Evolutionary conservation across 2,329 filamentous ascomycete genomes (phyloP).

Genomic region (Fusarium secorum): DNA sequence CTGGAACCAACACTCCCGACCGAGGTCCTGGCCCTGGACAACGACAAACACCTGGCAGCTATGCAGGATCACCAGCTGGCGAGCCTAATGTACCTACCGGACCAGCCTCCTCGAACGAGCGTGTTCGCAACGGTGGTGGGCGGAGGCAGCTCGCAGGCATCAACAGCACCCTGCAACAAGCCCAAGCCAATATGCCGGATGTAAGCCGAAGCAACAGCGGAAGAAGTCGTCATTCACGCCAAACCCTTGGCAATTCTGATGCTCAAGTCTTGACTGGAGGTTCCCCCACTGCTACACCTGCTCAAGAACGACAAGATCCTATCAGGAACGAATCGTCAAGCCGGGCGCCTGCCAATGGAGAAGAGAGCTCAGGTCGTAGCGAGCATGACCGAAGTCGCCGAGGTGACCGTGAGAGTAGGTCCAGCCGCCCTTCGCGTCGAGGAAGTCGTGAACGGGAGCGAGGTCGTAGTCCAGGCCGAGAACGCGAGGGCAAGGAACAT

Average conservation of each 20-base stretch:
- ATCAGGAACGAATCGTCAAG: constrained; percentile 50
- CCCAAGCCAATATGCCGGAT: constrained; percentile 54
- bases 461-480: constrained; percentile 58
- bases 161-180: constrained; percentile 64
- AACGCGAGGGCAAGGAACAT: constrained; percentile 56
- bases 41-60: constrained; percentile 37
- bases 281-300: constrained; percentile 58
- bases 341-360: constrained; percentile 46
- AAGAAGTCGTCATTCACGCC: constrained; percentile 49
- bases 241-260: constrained; percentile 61
- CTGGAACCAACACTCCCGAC: constrained; percentile 45
- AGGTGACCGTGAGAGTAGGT: constrained; percentile 53
- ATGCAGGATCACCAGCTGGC: constrained; percentile 33
- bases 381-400: constrained; percentile 55
- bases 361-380: constrained; percentile 42
- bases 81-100: constrained; percentile 48
- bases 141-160: constrained; percentile 66
- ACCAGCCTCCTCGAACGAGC: constrained; percentile 49
- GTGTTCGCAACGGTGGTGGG: constrained; percentile 50
- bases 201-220: constrained; percentile 47
- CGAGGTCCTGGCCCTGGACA: constrained; percentile 37
- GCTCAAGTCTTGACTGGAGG: constrained; percentile 64
- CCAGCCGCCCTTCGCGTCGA: constrained; percentile 54
- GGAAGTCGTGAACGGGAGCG: constrained; percentile 60
- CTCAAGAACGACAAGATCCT: constrained; percentile 58